Percentiles rank a stretch among this genome's conserved stretches.
Conservation (phyloP, 257 asterid genomes). For the Henckelia pumila region DNA sequence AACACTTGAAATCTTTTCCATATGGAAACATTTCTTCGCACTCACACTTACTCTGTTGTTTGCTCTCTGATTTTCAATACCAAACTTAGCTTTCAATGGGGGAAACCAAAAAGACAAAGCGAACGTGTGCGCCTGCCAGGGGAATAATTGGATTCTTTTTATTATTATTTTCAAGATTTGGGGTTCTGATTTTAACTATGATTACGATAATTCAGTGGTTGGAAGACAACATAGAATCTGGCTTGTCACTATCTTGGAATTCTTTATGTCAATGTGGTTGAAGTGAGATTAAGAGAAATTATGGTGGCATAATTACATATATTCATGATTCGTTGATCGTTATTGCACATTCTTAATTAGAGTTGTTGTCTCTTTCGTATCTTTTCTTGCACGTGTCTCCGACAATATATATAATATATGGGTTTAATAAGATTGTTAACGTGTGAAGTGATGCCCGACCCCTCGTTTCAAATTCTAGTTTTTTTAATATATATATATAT, state of each 20-base stretch:
- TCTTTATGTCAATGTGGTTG: not conserved
- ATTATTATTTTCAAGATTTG: not conserved
- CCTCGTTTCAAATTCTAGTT: too few species aligned
- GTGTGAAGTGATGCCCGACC: too few species aligned
- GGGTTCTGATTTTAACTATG: not conserved
- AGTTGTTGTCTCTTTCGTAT: not conserved
- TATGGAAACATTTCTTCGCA: slow-evolving; percentile 47
- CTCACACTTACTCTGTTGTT: slow-evolving; percentile 32
- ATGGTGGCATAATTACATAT: not conserved
- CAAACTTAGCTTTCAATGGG: slow-evolving; percentile 47
- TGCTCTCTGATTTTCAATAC: slow-evolving; percentile 22
- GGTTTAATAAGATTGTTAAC: too few species aligned
- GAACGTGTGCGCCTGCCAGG: slow-evolving; percentile 13
- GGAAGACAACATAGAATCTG: slow-evolving; percentile 14
- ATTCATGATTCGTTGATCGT: not conserved
- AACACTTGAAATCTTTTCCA: slow-evolving; percentile 42
- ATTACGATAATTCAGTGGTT: not conserved
- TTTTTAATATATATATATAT: too few species aligned
- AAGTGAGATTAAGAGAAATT: not conserved
- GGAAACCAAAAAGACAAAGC: slow-evolving; percentile 30
- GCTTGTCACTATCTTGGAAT: slow-evolving; percentile 1
- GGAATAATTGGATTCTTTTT: not conserved
- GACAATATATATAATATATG: too few species aligned
- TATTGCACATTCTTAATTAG: too few species aligned
- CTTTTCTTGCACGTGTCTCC: not conserved